Evolutionary conservation across 352 stramenopile species (phyloP).

Genomic region (Phytophthora constricta): DNA sequence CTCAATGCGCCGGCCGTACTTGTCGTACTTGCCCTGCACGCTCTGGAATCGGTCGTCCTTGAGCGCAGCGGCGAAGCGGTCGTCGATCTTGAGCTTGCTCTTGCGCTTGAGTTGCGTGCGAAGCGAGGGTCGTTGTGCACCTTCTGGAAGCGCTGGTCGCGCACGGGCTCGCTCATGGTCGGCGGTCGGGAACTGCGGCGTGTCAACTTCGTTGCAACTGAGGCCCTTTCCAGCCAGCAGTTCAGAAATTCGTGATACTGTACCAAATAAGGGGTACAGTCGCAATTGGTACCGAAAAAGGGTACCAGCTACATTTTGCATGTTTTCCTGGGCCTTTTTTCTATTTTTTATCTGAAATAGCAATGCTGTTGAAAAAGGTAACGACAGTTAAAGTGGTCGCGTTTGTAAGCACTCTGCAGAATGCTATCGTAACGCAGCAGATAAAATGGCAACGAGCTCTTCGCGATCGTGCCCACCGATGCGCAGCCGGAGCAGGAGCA

Average conservation of each 20-base stretch:
- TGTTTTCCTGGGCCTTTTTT: no score
- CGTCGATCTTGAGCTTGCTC: conserved; percentile 85
- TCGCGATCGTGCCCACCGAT: no score
- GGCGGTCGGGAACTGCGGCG: neutral
- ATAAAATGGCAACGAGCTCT: no score
- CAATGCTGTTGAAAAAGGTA: no score
- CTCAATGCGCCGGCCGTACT: conserved; percentile 84
- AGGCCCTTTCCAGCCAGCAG: conserved; percentile 3
- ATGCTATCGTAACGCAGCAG: no score
- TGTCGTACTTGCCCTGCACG: conserved; percentile 87
- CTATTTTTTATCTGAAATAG: no score
- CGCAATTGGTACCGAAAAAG: no score
- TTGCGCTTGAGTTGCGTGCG: conserved; percentile 79
- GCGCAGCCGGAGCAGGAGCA: no score
- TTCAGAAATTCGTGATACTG: no score
- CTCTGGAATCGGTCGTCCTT: conserved; percentile 85
- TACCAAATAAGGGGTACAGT: neutral
- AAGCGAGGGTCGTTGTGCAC: conserved; percentile 89
- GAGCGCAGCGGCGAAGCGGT: conserved; percentile 75
- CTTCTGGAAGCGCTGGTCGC: conserved; percentile 84
- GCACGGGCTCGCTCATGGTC: conserved; percentile 56
- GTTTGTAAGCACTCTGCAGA: no score
- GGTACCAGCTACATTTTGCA: no score
- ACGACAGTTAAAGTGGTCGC: no score
- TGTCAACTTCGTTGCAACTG: conserved; percentile 21